Base-by-base conservation (phyloP, 176 grass and related monocot species). In the maize (Zea mays) region DNA sequence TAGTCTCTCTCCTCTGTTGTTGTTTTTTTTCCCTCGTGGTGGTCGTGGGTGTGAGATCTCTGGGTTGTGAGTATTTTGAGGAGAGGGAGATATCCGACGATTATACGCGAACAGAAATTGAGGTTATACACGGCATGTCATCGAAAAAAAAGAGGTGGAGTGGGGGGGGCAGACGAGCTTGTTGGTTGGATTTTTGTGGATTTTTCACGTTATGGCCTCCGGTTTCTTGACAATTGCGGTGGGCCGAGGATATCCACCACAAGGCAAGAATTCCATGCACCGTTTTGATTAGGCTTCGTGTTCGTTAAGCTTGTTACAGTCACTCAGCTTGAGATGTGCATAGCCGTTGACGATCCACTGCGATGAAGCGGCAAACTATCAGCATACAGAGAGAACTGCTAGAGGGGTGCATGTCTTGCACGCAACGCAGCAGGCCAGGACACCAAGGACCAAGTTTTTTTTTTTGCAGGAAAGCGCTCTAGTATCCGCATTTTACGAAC, bases 51-150 rank as follows among this genome's bases (percentile, higher is more conserved):
- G 7, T 59, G 57, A 59, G 21, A 19, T 40, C 52, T 17, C 47
- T 17, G 56, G 72, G 49, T 5, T 65, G 34, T 65, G 51, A 66
- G 69, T 79, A n/a, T 39, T 72, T 78, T 12, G 49, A 57, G 62
- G 43, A 20, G 79, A 58, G 61, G 47, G 43, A 79, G 10, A 57
- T 6, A 6, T n/a, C n/a, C 77, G 61, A 5, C 3, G 1, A 8
- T 13, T 27, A 64, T 77, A 33, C 52, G 75, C 65, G 69, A 49
- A 71, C 65, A 61, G 73, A 14, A 58, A n/a, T 39, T 12, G 42
- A 61, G 36, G 35, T 9, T 5, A 0, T 2, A 33, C 12, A 51
- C n/a, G 13, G 4, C 21, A 70, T 37, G 44, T 62, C 3, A 52
- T 62, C 15, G 13, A 41, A 49, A 65, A 65, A 38, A 19, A 3